Percentiles rank a stretch among this genome's conserved stretches.
Conservation (phyloP, 176 grass and related monocot genomes). For the Oryza glaberrima region DNA sequence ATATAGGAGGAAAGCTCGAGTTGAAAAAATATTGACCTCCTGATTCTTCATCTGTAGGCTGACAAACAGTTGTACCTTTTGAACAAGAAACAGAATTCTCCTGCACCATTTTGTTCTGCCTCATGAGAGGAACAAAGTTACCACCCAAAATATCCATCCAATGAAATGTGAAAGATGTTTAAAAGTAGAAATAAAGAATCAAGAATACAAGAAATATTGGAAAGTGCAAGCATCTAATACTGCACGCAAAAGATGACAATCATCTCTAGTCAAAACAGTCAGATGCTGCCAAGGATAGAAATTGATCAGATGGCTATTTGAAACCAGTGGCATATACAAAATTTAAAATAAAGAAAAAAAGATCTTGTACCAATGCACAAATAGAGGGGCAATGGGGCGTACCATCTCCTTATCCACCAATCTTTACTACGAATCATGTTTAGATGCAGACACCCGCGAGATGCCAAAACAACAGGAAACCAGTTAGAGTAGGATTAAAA, state of each 20-base stretch:
- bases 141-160: constrained; percentile 17
- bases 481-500: constrained; percentile 36
- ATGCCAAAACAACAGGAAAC: constrained; percentile 43
- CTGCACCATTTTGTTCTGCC: constrained; percentile 63
- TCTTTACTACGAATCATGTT: constrained; percentile 65
- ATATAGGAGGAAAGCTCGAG: constrained; percentile 11
- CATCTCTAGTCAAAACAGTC: constrained; percentile 11
- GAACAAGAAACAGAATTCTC: constrained; percentile 33
- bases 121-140: constrained; percentile 44
- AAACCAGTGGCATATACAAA: neutral
- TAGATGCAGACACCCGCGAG: constrained; percentile 35
- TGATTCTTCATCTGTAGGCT: constrained; percentile 42
- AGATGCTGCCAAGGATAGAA: constrained; percentile 13
- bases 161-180: neutral
- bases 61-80: constrained; percentile 31
- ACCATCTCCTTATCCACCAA: constrained; percentile 94
- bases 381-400: constrained; percentile 35
- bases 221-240: neutral
- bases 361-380: constrained; percentile 8
- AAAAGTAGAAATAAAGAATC: constrained; percentile 6
- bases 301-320: constrained; percentile 3
- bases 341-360: constrained; percentile 2
- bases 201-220: constrained; percentile 6
- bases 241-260: constrained; percentile 20
- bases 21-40: constrained; percentile 51